Percentiles rank a stretch among this genome's conserved stretches.
phyloP scores from a whole-genome alignment of 805 yeast species.

The Pichia scutulata region DNA sequence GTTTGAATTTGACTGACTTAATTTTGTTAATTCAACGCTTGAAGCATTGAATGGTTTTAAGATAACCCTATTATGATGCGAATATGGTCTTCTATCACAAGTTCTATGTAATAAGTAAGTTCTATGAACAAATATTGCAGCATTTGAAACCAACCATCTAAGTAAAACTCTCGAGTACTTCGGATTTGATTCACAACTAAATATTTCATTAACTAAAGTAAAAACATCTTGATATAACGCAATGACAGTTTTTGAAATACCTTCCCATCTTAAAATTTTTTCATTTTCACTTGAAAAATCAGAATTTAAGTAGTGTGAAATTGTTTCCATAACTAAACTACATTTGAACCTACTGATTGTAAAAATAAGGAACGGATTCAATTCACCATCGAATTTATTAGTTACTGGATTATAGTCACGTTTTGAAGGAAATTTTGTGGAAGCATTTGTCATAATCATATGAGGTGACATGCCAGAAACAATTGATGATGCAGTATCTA shows the following conservation, averaged over 20 bases:
- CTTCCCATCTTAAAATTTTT: constrained; percentile 5
- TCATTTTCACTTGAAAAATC: constrained; percentile 10
- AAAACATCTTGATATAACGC: constrained; percentile 11
- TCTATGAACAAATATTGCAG: constrained; percentile 51
- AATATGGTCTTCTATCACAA: constrained; percentile 7
- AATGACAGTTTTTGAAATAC: constrained; percentile 7
- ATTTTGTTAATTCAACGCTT: constrained; percentile 4
- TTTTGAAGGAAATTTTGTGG: constrained; percentile 12
- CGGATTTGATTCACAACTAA: constrained; percentile 7
- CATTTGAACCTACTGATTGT: constrained; percentile 12
- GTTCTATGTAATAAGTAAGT: constrained; percentile 9
- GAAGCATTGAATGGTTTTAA: constrained; percentile 5
- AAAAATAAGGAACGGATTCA: constrained; percentile 12
- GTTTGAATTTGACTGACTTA: constrained; percentile 2
- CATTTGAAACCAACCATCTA: constrained; percentile 78
- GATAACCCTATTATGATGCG: constrained; percentile 10
- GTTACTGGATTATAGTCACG: constrained; percentile 8
- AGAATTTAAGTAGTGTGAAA: constrained; percentile 12
- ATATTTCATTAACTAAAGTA: constrained; percentile 7
- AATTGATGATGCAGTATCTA: constrained; percentile 13
- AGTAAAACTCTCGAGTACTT: constrained; percentile 52
- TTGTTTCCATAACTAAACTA: constrained; percentile 13
- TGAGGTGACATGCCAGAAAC: constrained; percentile 15
- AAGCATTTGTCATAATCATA: constrained; percentile 14
- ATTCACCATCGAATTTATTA: constrained; percentile 10